Percentiles rank a stretch among this genome's conserved stretches.
Conservation (phyloP, 2,329 filamentous ascomycete genomes). For the Beauveria rudraprayagi region DNA sequence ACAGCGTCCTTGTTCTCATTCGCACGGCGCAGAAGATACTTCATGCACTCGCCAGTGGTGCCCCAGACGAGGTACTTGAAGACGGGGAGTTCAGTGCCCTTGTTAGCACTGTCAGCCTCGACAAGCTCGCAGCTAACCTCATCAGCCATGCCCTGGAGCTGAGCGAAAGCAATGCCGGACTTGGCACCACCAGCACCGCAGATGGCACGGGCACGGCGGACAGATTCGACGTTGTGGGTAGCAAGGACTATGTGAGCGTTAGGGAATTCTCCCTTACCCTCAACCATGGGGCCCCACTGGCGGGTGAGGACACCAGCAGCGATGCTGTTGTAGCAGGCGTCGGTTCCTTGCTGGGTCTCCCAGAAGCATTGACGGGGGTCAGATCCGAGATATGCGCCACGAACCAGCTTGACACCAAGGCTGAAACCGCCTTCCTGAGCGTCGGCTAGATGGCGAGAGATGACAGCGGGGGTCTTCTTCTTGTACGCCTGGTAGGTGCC, state of each 20-base stretch:
- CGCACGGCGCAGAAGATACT: constrained; percentile 57
- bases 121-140: constrained; percentile 67
- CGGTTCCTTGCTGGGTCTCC: constrained; percentile 63
- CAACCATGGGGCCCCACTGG: constrained; percentile 30
- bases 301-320: constrained; percentile 58
- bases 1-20: constrained; percentile 70
- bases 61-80: constrained; percentile 67
- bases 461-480: constrained; percentile 49
- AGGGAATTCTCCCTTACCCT: constrained; percentile 41
- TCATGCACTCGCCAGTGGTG: constrained; percentile 72
- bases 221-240: constrained; percentile 71
- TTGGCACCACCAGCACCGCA: constrained; percentile 36
- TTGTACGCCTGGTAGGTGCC: constrained; percentile 74
- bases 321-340: constrained; percentile 64
- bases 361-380: constrained; percentile 65
- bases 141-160: constrained; percentile 93
- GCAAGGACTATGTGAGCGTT: constrained; percentile 62
- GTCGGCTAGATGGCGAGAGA: constrained; percentile 51
- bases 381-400: constrained; percentile 64
- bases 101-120: constrained; percentile 24
- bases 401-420: constrained; percentile 66
- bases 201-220: constrained; percentile 48
- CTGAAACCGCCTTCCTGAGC: constrained; percentile 55
- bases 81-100: constrained; percentile 41
- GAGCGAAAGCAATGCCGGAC: constrained; percentile 42